Conservation (phyloP, 139 green algal genomes). For the Choricystis sp. region DNA sequence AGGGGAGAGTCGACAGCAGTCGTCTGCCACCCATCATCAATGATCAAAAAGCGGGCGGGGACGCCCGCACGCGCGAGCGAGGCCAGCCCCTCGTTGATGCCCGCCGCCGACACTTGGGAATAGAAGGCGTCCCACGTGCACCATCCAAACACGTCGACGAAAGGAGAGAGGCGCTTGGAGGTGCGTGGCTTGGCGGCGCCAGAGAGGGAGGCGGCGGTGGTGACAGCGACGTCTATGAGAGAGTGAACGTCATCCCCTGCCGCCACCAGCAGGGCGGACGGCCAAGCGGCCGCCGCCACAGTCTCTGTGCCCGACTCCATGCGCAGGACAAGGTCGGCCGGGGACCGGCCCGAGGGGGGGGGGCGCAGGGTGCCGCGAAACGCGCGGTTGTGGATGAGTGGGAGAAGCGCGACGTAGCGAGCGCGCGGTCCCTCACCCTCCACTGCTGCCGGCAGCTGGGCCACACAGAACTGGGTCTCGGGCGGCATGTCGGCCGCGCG, state of each 20-base stretch:
- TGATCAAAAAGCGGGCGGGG: slow-evolving; percentile 51
- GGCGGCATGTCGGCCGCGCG: slow-evolving; percentile 37
- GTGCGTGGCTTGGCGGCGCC: slow-evolving; percentile 32
- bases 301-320: slow-evolving; percentile 47
- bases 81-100: slow-evolving; percentile 42
- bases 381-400: slow-evolving; percentile 47
- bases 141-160: slow-evolving; percentile 77
- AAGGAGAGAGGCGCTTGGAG: slow-evolving; percentile 35
- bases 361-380: slow-evolving; percentile 57
- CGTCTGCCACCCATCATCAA: slow-evolving; percentile 36
- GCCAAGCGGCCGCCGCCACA: slow-evolving; percentile 11
- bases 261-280: slow-evolving; percentile 12
- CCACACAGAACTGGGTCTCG: slow-evolving; percentile 82
- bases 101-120: slow-evolving; percentile 40
- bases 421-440: background rate
- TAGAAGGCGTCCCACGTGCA: slow-evolving; percentile 94
- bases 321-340: slow-evolving; percentile 29
- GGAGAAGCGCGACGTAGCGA: slow-evolving; percentile 53
- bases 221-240: slow-evolving; percentile 38
- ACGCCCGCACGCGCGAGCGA: slow-evolving; percentile 35
- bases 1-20: slow-evolving; percentile 8
- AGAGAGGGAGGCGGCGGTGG: slow-evolving; percentile 46
- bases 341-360: slow-evolving; percentile 1
- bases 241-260: slow-evolving; percentile 30
- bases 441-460: slow-evolving; percentile 37